These are phyloP conservation scores for Fusarium sp. DNA, from an alignment of 2,329 filamentous ascomycete genomes.

Conservation along the genomic window DNA sequence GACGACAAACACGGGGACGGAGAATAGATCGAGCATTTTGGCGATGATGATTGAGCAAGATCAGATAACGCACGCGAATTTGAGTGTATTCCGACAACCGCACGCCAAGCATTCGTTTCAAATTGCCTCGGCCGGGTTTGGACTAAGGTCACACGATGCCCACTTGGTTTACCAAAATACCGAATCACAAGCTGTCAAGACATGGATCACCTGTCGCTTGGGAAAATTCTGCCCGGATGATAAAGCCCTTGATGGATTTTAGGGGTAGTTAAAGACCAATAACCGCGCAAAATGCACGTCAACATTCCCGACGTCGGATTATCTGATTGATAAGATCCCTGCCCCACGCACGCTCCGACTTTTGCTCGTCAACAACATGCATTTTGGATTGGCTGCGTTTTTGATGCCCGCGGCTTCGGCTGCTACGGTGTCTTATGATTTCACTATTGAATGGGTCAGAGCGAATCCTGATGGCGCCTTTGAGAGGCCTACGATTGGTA, in stretches of 20 bases:
- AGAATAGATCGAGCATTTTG: slow-evolving; percentile 76
- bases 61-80: slow-evolving; percentile 38
- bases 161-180: slow-evolving; percentile 28
- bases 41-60: slow-evolving; percentile 9
- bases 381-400: slow-evolving; percentile 3
- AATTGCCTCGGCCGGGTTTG: slow-evolving; percentile 37
- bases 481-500: slow-evolving; percentile 77
- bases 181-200: slow-evolving; percentile 30
- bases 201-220: slow-evolving; percentile 17
- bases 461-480: slow-evolving; percentile 78
- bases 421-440: slow-evolving; percentile 71
- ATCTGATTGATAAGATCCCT: slow-evolving; percentile 41
- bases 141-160: slow-evolving; percentile 40
- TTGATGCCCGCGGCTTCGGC: slow-evolving; percentile 42
- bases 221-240: slow-evolving; percentile 27
- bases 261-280: not conserved
- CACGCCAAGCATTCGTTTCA: slow-evolving; percentile 25
- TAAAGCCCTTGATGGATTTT: slow-evolving; percentile 1
- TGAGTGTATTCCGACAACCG: slow-evolving; percentile 27
- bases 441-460: slow-evolving; percentile 78
- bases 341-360: slow-evolving; percentile 16
- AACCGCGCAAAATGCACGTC: slow-evolving; percentile 11
- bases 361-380: slow-evolving; percentile 26
- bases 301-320: slow-evolving; percentile 27
- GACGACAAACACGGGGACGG: slow-evolving; percentile 89